Evolutionary conservation across 2,329 filamentous ascomycete species (phyloP).

Genomic region (Domatiomyces catenatus): DNA sequence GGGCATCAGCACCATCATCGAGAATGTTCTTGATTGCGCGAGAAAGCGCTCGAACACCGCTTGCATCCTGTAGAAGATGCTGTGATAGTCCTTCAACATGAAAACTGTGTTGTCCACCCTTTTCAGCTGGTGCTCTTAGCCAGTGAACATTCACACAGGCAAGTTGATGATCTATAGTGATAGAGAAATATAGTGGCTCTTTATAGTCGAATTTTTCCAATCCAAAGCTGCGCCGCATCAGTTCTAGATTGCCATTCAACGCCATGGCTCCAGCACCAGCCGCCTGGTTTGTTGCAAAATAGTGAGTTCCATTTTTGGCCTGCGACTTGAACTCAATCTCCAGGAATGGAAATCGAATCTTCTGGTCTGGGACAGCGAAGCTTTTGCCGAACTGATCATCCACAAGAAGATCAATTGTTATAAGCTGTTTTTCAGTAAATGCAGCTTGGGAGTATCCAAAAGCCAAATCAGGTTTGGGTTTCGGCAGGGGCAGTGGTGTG

Average conservation of each 20-base stretch:
- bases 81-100: slow-evolving; percentile 6
- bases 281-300: slow-evolving; percentile 9
- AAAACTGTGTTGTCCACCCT: slow-evolving; percentile 8
- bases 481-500: slow-evolving; percentile 5
- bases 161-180: slow-evolving; percentile 8
- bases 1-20: slow-evolving; percentile 3
- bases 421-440: slow-evolving; percentile 6
- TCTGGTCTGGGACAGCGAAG: slow-evolving; percentile 7
- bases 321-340: slow-evolving; percentile 9
- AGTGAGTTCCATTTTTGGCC: slow-evolving; percentile 6
- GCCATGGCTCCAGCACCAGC: slow-evolving; percentile 10
- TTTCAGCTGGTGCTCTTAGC: slow-evolving; percentile 5
- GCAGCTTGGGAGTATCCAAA: slow-evolving; percentile 12
- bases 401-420: slow-evolving; percentile 6
- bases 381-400: slow-evolving; percentile 6
- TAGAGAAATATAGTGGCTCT: slow-evolving; percentile 9
- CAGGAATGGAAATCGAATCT: slow-evolving; percentile 9
- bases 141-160: slow-evolving; percentile 10
- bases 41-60: too few species aligned
- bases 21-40: slow-evolving; percentile 14
- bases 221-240: slow-evolving; percentile 6
- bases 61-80: slow-evolving; percentile 8
- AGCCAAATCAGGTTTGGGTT: slow-evolving; percentile 6
- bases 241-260: slow-evolving; percentile 6
- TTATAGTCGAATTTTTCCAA: slow-evolving; percentile 6